These are phyloP conservation scores for Mesembryanthemum crystallinum DNA, from an alignment of 148 eudicot species.

Conservation along the genomic window DNA sequence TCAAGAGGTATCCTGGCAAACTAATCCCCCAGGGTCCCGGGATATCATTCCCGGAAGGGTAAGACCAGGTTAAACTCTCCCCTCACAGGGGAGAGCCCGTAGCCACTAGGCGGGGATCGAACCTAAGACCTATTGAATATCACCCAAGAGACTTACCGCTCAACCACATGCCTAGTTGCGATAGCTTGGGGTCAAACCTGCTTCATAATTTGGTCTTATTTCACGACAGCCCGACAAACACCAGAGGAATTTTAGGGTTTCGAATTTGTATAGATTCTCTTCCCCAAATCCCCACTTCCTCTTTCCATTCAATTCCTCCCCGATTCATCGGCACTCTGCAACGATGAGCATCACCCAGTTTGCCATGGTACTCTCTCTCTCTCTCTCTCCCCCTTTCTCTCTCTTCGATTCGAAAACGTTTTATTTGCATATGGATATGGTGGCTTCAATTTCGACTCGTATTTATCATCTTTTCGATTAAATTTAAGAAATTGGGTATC, in stretches of 20 bases:
- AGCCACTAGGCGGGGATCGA: too few species aligned
- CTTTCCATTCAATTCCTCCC: background rate
- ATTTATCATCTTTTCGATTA: background rate
- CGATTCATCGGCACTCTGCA: slow-evolving; percentile 6
- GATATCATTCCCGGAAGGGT: too few species aligned
- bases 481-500: background rate
- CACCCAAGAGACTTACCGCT: too few species aligned
- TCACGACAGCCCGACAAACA: slow-evolving; percentile 2
- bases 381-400: slow-evolving; percentile 6
- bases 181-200: too few species aligned
- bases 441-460: background rate
- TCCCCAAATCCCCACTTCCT: slow-evolving; percentile 20
- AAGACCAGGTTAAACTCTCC: too few species aligned
- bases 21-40: too few species aligned
- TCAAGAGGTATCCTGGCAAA: too few species aligned
- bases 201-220: too few species aligned
- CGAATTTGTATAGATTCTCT: slow-evolving; percentile 21
- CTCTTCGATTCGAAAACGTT: background rate
- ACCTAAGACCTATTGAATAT: too few species aligned
- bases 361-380: slow-evolving; percentile 45
- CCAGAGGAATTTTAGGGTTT: slow-evolving; percentile 34
- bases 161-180: too few species aligned
- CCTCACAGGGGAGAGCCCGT: too few species aligned
- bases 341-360: slow-evolving; percentile 58
- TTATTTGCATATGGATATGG: background rate